A percentile compares a stretch with the other conserved stretches of the same genome.
Conservation (phyloP, 805 yeast species). For the Kluyveromyces lactis region DNA sequence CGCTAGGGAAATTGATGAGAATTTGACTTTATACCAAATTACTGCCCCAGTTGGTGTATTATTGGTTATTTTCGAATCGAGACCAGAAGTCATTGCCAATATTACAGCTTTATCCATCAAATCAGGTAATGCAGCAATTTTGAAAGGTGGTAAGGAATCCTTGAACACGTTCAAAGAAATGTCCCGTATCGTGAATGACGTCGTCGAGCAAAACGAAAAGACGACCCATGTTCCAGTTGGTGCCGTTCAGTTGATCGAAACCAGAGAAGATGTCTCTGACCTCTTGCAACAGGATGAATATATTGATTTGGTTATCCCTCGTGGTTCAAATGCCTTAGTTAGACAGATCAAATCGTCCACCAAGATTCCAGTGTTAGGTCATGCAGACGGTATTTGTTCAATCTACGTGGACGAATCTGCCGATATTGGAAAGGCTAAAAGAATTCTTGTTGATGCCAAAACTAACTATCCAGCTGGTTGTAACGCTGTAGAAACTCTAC, state of each 20-base stretch:
- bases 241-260: constrained; percentile 79
- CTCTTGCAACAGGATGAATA: constrained; percentile 76
- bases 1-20: constrained; percentile 81
- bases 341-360: constrained; percentile 78
- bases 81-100: constrained; percentile 98
- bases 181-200: constrained; percentile 58
- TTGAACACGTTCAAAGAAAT: constrained; percentile 74
- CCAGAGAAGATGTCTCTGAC: constrained; percentile 85
- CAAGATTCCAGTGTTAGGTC: constrained; percentile 95
- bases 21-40: constrained; percentile 71
- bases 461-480: constrained; percentile 99
- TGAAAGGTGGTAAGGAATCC: constrained; percentile 97
- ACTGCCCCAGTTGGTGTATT: constrained; percentile 94
- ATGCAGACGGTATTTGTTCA: constrained; percentile 96
- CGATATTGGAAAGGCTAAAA: constrained; percentile 67
- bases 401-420: constrained; percentile 74
- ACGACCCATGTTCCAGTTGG: constrained; percentile 68
- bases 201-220: constrained; percentile 34
- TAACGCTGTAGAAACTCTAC: constrained; percentile 85
- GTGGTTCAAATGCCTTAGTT: constrained; percentile 94
- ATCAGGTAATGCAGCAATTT: constrained; percentile 92
- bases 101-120: constrained; percentile 92
- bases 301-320: constrained; percentile 92
- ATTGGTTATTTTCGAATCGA: constrained; percentile 85
- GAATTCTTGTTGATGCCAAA: constrained; percentile 76